These are phyloP conservation scores for Sphenostylis stenocarpa DNA, from an alignment of 306 rosid genomes.

Conservation along the genomic window DNA sequence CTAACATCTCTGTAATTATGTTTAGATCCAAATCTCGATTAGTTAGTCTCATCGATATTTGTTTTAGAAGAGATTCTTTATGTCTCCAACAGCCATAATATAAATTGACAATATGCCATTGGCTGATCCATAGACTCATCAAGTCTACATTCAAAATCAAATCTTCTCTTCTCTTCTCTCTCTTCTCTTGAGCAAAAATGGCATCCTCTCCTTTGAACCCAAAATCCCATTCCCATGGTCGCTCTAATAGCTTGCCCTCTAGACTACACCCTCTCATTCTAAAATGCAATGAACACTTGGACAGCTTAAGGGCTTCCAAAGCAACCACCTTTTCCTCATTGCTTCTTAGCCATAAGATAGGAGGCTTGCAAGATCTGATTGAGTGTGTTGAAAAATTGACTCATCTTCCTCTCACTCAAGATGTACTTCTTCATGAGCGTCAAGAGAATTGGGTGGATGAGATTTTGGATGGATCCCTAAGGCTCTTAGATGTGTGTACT, in stretches of 20 bases:
- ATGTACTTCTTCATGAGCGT: slow-evolving; percentile 10
- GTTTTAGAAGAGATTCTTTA: slow-evolving; percentile 22
- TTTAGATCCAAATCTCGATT: slow-evolving; percentile 30
- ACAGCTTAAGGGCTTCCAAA: slow-evolving; percentile 19
- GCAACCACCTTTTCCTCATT: slow-evolving; percentile 31
- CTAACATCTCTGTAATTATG: neutral
- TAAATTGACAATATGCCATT: slow-evolving; percentile 27
- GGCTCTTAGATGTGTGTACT: slow-evolving; percentile 35
- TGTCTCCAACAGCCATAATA: slow-evolving; percentile 26
- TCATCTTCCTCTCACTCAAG: slow-evolving; percentile 17
- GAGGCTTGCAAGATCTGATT: slow-evolving; percentile 24
- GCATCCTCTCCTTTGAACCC: slow-evolving; percentile 26
- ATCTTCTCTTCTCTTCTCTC: neutral
- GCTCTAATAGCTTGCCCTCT: slow-evolving; percentile 34
- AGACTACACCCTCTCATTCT: slow-evolving; percentile 32
- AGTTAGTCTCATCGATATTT: slow-evolving; percentile 22
- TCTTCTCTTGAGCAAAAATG: slow-evolving; percentile 27
- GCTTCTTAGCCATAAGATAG: slow-evolving; percentile 17
- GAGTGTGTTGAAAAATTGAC: slow-evolving; percentile 22
- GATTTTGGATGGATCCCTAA: slow-evolving; percentile 26
- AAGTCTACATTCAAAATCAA: slow-evolving; percentile 26
- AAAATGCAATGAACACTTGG: slow-evolving; percentile 31
- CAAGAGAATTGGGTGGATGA: slow-evolving; percentile 15
- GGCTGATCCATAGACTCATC: slow-evolving; percentile 23
- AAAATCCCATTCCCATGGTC: slow-evolving; percentile 22